Evolutionary conservation across 306 rosid species (phyloP).

Genomic region (Cicer yamashitae): DNA sequence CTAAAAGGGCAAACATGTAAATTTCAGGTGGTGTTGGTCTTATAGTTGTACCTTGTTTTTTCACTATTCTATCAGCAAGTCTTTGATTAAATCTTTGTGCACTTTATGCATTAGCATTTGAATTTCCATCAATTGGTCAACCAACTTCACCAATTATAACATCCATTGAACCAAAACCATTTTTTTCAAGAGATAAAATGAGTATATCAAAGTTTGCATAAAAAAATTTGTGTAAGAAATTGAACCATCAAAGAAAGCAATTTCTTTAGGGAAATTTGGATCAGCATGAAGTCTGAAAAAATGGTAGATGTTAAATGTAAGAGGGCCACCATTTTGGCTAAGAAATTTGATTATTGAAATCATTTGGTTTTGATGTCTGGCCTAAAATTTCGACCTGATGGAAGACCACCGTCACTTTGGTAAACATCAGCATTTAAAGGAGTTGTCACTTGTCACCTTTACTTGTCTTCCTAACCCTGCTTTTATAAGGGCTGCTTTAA

Average conservation of each 20-base stretch:
- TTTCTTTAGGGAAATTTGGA: conserved; percentile 86
- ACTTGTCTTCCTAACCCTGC: conserved; percentile 91
- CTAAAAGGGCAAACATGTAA: conserved; percentile 70
- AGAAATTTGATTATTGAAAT: conserved; percentile 74
- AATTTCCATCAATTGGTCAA: conserved; percentile 90
- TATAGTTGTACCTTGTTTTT: conserved; percentile 72
- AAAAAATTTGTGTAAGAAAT: conserved; percentile 71
- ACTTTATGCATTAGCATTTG: conserved; percentile 59
- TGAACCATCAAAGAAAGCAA: conserved; percentile 78
- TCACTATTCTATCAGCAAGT: conserved; percentile 54
- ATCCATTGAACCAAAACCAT: conserved; percentile 73
- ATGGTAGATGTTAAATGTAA: conserved; percentile 90
- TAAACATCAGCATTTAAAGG: conserved; percentile 95
- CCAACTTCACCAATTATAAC: conserved; percentile 89
- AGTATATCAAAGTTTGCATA: conserved; percentile 89
- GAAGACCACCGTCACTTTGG: conserved; percentile 65
- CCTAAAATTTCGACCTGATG: conserved; percentile 87
- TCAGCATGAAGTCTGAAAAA: conserved; percentile 94
- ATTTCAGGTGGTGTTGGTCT: conserved; percentile 67
- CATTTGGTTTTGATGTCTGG: conserved; percentile 70
- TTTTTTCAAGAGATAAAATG: conserved; percentile 75
- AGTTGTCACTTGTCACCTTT: conserved; percentile 59
- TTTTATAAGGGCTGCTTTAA: conserved; percentile 89
- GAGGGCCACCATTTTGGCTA: conserved; percentile 60
- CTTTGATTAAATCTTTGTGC: conserved; percentile 91